Evolutionary conservation across 164 flowering plant species (phyloP).

Genomic region (Chimonanthus salicifolius): DNA sequence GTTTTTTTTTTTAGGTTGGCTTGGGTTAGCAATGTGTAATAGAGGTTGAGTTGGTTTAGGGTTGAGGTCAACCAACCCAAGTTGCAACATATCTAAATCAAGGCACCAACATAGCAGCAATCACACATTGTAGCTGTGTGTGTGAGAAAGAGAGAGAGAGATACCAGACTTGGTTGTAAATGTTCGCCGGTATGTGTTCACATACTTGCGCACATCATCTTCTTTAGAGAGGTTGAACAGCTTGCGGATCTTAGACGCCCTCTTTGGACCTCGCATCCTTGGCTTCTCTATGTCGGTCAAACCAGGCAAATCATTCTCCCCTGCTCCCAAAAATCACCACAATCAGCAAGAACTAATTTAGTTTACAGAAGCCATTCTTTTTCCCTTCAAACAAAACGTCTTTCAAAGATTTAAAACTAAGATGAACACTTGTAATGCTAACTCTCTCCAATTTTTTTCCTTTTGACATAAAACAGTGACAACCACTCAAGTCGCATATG

Average conservation of each 20-base stretch:
- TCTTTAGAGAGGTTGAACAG: slow-evolving; percentile 42
- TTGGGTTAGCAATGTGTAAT: too few species aligned
- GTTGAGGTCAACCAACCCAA: background rate
- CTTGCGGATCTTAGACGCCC: slow-evolving; percentile 45
- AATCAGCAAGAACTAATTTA: too few species aligned
- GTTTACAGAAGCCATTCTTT: too few species aligned
- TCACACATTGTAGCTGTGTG: too few species aligned
- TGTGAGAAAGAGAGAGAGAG: too few species aligned
- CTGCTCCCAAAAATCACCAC: slow-evolving; percentile 4
- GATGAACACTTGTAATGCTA: too few species aligned
- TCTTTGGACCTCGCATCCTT: slow-evolving; percentile 51
- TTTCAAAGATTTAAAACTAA: too few species aligned
- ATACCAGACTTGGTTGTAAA: slow-evolving; percentile 33
- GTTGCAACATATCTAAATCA: background rate
- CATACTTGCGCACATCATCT: slow-evolving; percentile 48
- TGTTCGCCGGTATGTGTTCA: slow-evolving; percentile 38
- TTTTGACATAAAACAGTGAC: too few species aligned
- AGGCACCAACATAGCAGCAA: background rate
- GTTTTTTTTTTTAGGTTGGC: too few species aligned
- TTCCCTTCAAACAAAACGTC: too few species aligned
- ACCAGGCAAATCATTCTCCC: slow-evolving; percentile 40
- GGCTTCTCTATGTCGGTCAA: slow-evolving; percentile 42
- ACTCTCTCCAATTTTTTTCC: too few species aligned
- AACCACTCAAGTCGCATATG: too few species aligned
- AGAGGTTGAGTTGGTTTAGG: background rate